phyloP scores from a whole-genome alignment of 345 rosid genomes.

The Citrus sinensis region DVS_A1.0 CM039167.1:8595001-8595500 shows the following conservation, averaged over 20 bases:
- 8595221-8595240: slow-evolving; percentile 5
- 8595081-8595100: neutral
- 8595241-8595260: slow-evolving; percentile 9
- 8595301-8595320: neutral
- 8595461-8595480: neutral
- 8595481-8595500: neutral
- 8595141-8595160: slow-evolving; percentile 10
- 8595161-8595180: slow-evolving; percentile 3
- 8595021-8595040: neutral
- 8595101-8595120: neutral
- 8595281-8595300: slow-evolving; percentile 5
- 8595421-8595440: slow-evolving; percentile 6
- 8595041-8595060: slow-evolving; percentile 1
- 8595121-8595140: neutral
- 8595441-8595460: slow-evolving; percentile 8
- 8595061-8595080: neutral
- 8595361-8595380: neutral
- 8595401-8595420: neutral
- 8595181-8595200: slow-evolving; percentile 19
- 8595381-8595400: neutral
- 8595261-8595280: slow-evolving; percentile 1
- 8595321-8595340: neutral
- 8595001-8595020: slow-evolving; percentile 7
- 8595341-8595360: neutral
- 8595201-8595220: slow-evolving; percentile 2